phyloP scores from a whole-genome alignment of 257 asterid genomes.

The Gardenia jasminoides region DNA sequence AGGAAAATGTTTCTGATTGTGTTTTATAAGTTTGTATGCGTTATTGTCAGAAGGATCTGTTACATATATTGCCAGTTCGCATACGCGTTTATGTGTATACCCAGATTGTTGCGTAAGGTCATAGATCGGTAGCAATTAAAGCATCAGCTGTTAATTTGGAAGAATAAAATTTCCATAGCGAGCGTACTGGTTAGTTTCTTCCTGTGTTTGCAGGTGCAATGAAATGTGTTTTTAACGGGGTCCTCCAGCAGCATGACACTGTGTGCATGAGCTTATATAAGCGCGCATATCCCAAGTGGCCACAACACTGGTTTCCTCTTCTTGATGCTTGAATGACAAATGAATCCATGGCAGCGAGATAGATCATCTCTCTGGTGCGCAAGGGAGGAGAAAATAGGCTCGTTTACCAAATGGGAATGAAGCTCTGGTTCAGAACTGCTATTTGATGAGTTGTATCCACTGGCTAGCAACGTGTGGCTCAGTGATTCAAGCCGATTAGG shows the following conservation, averaged over 20 bases:
- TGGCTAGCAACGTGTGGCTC: constrained; percentile 15
- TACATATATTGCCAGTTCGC: neutral
- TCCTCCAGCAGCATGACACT: constrained; percentile 88
- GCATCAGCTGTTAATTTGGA: neutral
- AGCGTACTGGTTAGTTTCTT: neutral
- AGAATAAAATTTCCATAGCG: neutral
- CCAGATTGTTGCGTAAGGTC: neutral
- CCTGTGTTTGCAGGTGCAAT: constrained; percentile 62
- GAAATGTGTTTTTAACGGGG: constrained; percentile 80
- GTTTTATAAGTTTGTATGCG: neutral
- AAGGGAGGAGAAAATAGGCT: constrained; percentile 6
- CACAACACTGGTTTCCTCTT: constrained; percentile 73
- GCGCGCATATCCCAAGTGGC: constrained; percentile 92
- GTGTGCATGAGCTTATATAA: constrained; percentile 89
- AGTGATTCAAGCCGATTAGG: constrained; percentile 13
- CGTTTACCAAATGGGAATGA: constrained; percentile 53
- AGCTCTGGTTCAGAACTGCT: constrained; percentile 65
- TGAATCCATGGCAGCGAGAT: neutral
- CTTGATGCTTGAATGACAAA: constrained; percentile 34
- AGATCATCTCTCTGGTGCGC: constrained; percentile 5
- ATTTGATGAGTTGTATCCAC: constrained; percentile 16
- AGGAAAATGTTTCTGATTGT: neutral
- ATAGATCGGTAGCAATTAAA: neutral
- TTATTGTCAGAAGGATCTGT: neutral
- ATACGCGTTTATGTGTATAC: neutral